A percentile compares a stretch with the other conserved stretches of the same genome.
Conservation (phyloP, 192 early-diverging fungal genomes). For the Gaertneriomyces semiglobifer region DNA sequence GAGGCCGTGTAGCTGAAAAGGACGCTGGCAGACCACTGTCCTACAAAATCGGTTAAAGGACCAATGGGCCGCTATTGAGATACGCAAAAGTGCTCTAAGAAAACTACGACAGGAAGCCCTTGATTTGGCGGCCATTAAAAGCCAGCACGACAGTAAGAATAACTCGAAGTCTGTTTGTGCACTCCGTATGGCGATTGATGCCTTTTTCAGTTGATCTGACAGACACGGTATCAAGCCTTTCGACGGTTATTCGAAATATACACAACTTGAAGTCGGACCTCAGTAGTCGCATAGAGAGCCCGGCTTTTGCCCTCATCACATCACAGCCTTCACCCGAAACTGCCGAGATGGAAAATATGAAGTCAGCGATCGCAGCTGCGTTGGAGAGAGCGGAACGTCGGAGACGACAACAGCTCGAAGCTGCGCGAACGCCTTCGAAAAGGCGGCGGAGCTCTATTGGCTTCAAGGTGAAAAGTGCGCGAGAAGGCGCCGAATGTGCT, state of each 20-base stretch:
- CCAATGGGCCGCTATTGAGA: background rate
- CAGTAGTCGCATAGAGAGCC: conserved; percentile 1
- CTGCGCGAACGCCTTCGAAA: conserved; percentile 11
- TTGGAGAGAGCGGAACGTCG: conserved; percentile 11
- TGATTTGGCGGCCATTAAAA: background rate
- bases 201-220: conserved; percentile 6
- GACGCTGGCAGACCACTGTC: background rate
- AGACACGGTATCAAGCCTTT: conserved; percentile 15
- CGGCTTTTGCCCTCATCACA: conserved; percentile 16
- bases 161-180: background rate
- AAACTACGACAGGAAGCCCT: background rate
- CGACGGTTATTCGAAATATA: conserved; percentile 11
- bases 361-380: conserved; percentile 19
- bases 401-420: conserved; percentile 12
- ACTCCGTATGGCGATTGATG: background rate
- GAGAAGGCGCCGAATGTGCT: conserved; percentile 24
- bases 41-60: conserved; percentile 1
- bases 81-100: background rate
- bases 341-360: conserved; percentile 10
- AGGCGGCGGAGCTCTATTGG: conserved; percentile 13
- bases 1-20: too few species aligned
- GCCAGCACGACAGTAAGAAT: background rate
- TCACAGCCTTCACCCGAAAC: background rate
- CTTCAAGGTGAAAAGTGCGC: conserved; percentile 5
- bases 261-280: background rate